phyloP scores from a whole-genome alignment of 2,329 filamentous ascomycete species.

The Fusarium napiforme region DNA sequence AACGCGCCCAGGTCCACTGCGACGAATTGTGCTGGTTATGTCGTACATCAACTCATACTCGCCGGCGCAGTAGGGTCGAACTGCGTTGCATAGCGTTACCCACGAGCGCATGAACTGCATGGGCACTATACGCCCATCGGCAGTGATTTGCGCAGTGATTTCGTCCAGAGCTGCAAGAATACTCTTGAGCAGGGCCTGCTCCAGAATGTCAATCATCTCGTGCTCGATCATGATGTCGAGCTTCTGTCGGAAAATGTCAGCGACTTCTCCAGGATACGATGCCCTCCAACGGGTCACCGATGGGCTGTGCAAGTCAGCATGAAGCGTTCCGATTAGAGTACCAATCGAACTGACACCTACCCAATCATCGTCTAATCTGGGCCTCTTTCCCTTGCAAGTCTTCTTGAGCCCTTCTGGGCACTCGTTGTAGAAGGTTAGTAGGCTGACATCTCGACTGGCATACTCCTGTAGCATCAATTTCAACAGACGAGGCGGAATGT shows the following conservation, averaged over 20 bases:
- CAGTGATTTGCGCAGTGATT: not conserved
- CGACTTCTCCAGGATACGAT: constrained; percentile 2
- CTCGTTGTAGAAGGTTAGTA: not conserved
- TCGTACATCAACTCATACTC: not conserved
- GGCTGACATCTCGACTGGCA: not conserved
- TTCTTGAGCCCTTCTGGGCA: not conserved
- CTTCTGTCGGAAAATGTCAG: constrained; percentile 17
- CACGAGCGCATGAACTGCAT: not conserved
- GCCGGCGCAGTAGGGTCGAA: not conserved
- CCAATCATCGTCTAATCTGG: not conserved
- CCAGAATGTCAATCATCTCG: not conserved
- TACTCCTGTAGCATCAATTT: constrained; percentile 7
- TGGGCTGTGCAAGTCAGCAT: not conserved
- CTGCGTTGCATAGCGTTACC: constrained; percentile 5
- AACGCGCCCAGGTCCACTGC: not conserved
- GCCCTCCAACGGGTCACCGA: not conserved
- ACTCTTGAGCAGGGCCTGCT: not conserved
- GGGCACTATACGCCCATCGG: not conserved
- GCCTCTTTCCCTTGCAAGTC: not conserved
- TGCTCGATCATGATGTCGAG: constrained; percentile 18
- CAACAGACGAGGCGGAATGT: constrained; percentile 8
- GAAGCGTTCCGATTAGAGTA: not conserved
- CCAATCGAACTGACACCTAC: not conserved
- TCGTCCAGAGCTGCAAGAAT: not conserved
- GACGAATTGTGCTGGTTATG: not conserved